Percentiles rank a stretch among this genome's conserved stretches.
Conservation (phyloP, 2,329 filamentous ascomycete genomes). For the Ophiostoma populinum region DNA sequence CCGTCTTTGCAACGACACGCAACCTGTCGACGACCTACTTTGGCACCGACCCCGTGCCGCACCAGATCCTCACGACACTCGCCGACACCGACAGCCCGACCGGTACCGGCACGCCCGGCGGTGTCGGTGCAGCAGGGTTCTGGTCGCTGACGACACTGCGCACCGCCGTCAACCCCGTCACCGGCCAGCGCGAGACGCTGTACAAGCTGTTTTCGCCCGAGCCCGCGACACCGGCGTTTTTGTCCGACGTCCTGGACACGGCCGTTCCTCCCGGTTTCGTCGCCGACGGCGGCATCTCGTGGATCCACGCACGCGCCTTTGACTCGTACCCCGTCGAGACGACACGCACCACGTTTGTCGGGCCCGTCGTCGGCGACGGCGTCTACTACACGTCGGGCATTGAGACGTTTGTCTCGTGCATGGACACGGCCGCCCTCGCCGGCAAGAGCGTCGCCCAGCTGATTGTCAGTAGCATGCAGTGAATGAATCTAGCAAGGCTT, state of each 20-base stretch:
- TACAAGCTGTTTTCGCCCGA: slow-evolving; percentile 50
- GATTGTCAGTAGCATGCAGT: slow-evolving; percentile 37
- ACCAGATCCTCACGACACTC: slow-evolving; percentile 69
- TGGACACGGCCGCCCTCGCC: slow-evolving; percentile 91
- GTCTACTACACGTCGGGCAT: slow-evolving; percentile 62
- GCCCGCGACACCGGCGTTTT: slow-evolving; percentile 32
- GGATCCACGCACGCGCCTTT: slow-evolving; percentile 66
- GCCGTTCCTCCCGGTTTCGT: slow-evolving; percentile 25
- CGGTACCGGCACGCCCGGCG: slow-evolving; percentile 28
- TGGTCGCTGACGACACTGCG: slow-evolving; percentile 69
- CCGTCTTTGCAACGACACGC: slow-evolving; percentile 65
- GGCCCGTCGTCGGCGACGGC: slow-evolving; percentile 47
- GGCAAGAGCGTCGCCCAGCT: slow-evolving; percentile 69
- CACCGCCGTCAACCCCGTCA: slow-evolving; percentile 42
- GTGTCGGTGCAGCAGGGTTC: slow-evolving; percentile 60
- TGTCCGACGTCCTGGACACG: slow-evolving; percentile 33
- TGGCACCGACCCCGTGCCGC: slow-evolving; percentile 48
- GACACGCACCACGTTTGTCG: slow-evolving; percentile 79
- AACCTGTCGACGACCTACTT: slow-evolving; percentile 60
- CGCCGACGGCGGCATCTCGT: slow-evolving; percentile 41
- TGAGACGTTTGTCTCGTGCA: slow-evolving; percentile 88
- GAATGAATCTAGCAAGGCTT: slow-evolving; percentile 8
- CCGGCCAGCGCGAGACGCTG: slow-evolving; percentile 32
- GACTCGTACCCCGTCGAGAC: slow-evolving; percentile 70
- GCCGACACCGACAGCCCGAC: slow-evolving; percentile 34